Conservation (phyloP, 306 rosid genomes). For the Pyrus pyrifolia region DNA sequence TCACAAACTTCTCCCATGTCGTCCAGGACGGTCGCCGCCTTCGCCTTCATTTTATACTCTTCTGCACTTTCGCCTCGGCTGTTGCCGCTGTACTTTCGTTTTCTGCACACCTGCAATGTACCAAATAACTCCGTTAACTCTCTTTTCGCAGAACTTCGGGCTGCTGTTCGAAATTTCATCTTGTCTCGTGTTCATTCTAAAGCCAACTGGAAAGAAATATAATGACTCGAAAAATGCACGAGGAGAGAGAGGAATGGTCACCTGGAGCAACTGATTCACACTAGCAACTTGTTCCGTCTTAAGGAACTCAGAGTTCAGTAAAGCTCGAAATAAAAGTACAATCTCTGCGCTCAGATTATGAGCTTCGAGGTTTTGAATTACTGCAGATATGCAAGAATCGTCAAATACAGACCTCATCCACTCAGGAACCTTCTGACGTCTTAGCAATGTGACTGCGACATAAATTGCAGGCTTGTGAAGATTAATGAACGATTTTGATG, state of each 20-base stretch:
- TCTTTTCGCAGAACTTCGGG: no score
- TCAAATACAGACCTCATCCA: constrained; percentile 70
- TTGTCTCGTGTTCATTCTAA: not conserved
- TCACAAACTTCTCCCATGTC: constrained; percentile 46
- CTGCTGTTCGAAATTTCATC: no score
- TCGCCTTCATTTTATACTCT: constrained; percentile 21
- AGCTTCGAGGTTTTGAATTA: constrained; percentile 46
- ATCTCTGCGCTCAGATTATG: constrained; percentile 52
- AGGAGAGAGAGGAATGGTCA: constrained; percentile 14
- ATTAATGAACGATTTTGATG: constrained; percentile 23
- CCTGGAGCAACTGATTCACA: constrained; percentile 62
- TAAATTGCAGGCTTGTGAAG: constrained; percentile 53
- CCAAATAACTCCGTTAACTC: not conserved
- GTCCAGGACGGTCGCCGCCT: constrained; percentile 7
- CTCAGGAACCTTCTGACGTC: constrained; percentile 41
- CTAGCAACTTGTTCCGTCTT: constrained; percentile 49
- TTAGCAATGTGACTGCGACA: constrained; percentile 53
- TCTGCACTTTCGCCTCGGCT: constrained; percentile 20
- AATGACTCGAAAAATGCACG: not conserved
- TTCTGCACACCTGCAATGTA: constrained; percentile 61
- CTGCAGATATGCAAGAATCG: constrained; percentile 62
- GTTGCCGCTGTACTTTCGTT: constrained; percentile 35
- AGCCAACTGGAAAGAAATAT: not conserved
- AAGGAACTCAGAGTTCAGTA: constrained; percentile 43
- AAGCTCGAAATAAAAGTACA: constrained; percentile 54